Base-by-base conservation (phyloP, 495 filamentous ascomycete genomes). In the Bacidia rubella region DNA sequence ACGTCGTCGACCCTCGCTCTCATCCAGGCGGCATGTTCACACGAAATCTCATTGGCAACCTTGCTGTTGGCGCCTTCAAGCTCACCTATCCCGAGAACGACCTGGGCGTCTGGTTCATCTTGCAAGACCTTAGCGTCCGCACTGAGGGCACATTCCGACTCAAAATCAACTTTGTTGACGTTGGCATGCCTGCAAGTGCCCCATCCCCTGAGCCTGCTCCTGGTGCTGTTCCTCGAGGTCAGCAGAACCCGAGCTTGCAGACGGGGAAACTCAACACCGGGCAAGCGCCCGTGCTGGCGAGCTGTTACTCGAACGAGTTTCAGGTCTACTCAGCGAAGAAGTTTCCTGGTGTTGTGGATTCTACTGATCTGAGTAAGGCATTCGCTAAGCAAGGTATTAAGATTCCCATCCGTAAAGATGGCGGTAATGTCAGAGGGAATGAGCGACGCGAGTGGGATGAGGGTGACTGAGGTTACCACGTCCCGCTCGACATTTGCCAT, bases 371-470 rank as follows among this genome's bases (percentile, higher is more conserved):
- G 19, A 95, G 89, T 74, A 95, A 93, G 64, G 84, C 80, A 60
- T 98, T 98, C 68, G 92, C 92, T 11, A 74, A 80, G 9, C 92
- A 98, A 60, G 92, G 92, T n/a, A 90, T 94, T 67, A 95, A 95
- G 68, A 94, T 95, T 17, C 89, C 89, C 0, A 95, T 95, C 41
- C 73, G 89, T 9, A 95, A 95, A 67, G 89, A 94, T 58, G 83
- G 83, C 2, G 47, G 47, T 29, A 26, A 11, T 12, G 71, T 78
- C 15, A 80, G 83, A 54, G 74, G 74, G 1, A 63, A 74, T 11
- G 77, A 72, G 47, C 77, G 80, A 45, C 71, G 77, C 42, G 73
- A 74, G 47, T 50, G 47, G 47, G 78, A 77, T 19, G 79, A 81
- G 25, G 80, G 79, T n/a, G 79, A 83, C 40, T 35, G 29, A 35